A percentile compares a stretch with the other conserved stretches of the same genome.
phyloP scores from a whole-genome alignment of 192 early-diverging fungal genomes.

The Entomortierella parvispora region DNA sequence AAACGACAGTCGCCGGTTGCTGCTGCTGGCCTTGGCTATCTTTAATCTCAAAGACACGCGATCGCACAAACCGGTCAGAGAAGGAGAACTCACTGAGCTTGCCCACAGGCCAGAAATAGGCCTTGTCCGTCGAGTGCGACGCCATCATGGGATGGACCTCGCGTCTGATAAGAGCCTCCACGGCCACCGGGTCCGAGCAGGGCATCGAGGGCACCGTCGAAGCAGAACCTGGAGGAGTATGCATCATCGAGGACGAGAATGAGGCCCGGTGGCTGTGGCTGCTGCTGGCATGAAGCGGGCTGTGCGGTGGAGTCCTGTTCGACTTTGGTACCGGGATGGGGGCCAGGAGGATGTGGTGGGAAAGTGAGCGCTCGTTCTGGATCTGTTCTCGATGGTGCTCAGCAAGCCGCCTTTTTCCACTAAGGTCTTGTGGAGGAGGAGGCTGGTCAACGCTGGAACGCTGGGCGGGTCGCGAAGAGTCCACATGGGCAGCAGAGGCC shows the following conservation, averaged over 20 bases:
- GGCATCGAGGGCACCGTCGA: constrained; percentile 16
- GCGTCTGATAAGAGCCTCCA: constrained; percentile 33
- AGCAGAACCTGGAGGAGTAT: constrained; percentile 33
- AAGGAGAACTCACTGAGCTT: constrained; percentile 51
- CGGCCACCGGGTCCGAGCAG: constrained; percentile 22
- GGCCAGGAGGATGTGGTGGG: constrained; percentile 33
- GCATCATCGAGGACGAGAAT: constrained; percentile 23
- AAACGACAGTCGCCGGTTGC: neutral
- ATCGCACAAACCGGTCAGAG: constrained; percentile 49
- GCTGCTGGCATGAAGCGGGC: constrained; percentile 8
- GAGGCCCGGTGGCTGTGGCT: neutral
- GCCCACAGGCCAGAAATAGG: constrained; percentile 43
- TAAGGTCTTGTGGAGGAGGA: too few relatives aligned
- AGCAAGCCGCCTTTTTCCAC: neutral
- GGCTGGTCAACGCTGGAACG: neutral
- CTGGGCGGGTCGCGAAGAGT: neutral
- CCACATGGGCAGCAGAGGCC: too few relatives aligned
- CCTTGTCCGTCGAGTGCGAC: constrained; percentile 22
- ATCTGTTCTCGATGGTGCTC: constrained; percentile 6
- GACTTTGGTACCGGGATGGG: constrained; percentile 41
- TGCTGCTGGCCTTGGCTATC: too few relatives aligned
- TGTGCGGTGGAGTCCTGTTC: constrained; percentile 30
- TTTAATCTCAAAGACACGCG: constrained; percentile 31
- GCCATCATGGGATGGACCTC: constrained; percentile 19
- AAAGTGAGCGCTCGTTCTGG: constrained; percentile 16